phyloP scores from a whole-genome alignment of 257 asterid genomes.

The Salvia splendens region DNA sequence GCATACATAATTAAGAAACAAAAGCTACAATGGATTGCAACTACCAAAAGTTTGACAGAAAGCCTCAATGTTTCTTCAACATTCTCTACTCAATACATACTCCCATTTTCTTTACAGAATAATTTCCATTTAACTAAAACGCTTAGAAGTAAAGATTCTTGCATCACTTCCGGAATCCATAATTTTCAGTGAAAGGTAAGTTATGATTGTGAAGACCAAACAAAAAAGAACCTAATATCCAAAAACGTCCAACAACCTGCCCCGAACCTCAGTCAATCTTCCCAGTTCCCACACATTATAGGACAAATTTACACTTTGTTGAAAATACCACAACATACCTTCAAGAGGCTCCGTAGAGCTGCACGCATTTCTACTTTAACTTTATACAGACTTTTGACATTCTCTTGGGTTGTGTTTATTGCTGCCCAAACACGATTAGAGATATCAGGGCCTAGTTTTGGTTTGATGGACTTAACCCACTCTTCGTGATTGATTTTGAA shows the following conservation, averaged over 20 bases:
- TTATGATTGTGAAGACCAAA: not conserved
- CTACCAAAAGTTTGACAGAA: not conserved
- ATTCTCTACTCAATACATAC: not conserved
- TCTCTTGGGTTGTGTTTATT: slow-evolving; percentile 55
- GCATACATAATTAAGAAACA: not conserved
- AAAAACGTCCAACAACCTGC: not conserved
- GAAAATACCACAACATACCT: slow-evolving; percentile 50
- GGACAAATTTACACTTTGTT: slow-evolving; percentile 16
- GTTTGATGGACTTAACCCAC: slow-evolving; percentile 78
- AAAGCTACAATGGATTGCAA: not conserved
- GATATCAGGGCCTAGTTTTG: slow-evolving; percentile 58
- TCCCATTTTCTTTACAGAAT: slow-evolving; percentile 3
- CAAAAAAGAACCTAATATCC: slow-evolving; percentile 9
- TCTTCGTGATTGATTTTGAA: slow-evolving; percentile 85
- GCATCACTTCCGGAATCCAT: slow-evolving; percentile 12
- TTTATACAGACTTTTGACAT: slow-evolving; percentile 70
- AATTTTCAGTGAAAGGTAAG: not conserved
- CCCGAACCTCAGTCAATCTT: slow-evolving; percentile 3
- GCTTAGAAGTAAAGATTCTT: not conserved
- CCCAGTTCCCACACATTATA: not conserved
- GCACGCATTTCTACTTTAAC: slow-evolving; percentile 80
- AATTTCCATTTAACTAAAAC: not conserved
- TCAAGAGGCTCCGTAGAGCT: slow-evolving; percentile 67
- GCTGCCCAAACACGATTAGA: slow-evolving; percentile 63
- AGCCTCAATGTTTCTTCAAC: slow-evolving; percentile 8